Evolutionary conservation across 2,329 filamentous ascomycete genomes (phyloP), one percentile per base, ranked within the genome.

Genomic region (Penicillium sp.): DNA sequence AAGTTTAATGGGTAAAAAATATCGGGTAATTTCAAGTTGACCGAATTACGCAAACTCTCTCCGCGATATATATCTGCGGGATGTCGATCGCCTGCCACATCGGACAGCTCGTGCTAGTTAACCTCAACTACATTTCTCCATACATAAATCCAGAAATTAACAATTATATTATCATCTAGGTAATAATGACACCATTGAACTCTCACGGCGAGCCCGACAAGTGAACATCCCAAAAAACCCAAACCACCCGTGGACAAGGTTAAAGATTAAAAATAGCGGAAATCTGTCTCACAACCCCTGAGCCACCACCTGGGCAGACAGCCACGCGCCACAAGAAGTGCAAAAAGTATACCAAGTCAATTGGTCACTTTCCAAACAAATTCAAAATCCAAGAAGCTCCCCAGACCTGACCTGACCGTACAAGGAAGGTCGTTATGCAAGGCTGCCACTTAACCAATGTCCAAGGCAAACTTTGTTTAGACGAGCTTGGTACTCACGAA

Each of bases 241-340:
- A 33, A 33, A 16, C 14, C 2, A 33, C n/a, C n/a, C n/a, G n/a
- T n/a, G n/a, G n/a, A n/a, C 8, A 39, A 39, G 35, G 35, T 39
- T 39, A 7, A 22, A 13, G 3, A 50, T 49, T 44, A 49, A 46
- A 56, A 52, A 42, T 24, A 50, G 33, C n/a, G 49, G 24, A 35
- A 45, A 56, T 59, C 53, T 64, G 58, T 58, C 52, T 64, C 58
- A 59, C 44, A 55, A 24, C 60, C 56, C 63, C 58, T 63, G 58
- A 60, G 49, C 49, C 52, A 51, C 46, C 16, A 29, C 8, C 27
- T 29, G 27, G 27, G 27, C 27, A 29, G 44, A 16, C 33, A 45
- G 21, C 44, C 53, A 49, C n/a, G 7, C 11, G 22, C 49, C 19
- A 24, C 14, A 29, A 52, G 19, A 24, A 44, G 9, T 33, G 14